phyloP scores from a whole-genome alignment of 2,329 filamentous ascomycete genomes.

The Fusarium sp. region DNA sequence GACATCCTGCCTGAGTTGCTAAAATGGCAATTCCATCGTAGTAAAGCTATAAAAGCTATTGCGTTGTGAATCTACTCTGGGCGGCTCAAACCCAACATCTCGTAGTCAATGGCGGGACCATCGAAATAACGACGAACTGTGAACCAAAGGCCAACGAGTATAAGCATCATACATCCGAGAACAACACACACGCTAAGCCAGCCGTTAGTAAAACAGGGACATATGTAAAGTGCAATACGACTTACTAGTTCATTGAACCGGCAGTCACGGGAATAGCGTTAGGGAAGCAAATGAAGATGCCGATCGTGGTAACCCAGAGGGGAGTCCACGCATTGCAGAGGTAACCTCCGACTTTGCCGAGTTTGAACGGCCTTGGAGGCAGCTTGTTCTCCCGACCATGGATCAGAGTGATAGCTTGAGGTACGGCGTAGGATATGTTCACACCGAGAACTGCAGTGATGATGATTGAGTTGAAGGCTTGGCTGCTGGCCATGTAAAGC shows the following conservation, averaged over 20 bases:
- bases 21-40: background rate
- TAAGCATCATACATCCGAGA: background rate
- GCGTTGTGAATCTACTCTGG: background rate
- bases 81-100: background rate
- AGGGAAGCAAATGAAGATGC: background rate
- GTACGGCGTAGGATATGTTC: background rate
- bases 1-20: too few relatives aligned
- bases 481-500: background rate
- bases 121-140: background rate
- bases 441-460: background rate
- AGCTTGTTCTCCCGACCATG: background rate
- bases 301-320: background rate
- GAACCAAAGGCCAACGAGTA: background rate
- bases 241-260: background rate
- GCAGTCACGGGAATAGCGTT: background rate
- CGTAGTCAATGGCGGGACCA: background rate
- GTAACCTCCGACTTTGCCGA: background rate
- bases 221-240: rapidly evolving
- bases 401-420: background rate
- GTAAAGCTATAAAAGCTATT: background rate
- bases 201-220: rapidly evolving
- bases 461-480: background rate
- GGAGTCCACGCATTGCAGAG: background rate
- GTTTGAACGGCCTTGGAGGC: background rate
- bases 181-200: background rate